Conservation (phyloP, 495 filamentous ascomycete genomes). For the Oleoguttula mirabilis region DNA sequence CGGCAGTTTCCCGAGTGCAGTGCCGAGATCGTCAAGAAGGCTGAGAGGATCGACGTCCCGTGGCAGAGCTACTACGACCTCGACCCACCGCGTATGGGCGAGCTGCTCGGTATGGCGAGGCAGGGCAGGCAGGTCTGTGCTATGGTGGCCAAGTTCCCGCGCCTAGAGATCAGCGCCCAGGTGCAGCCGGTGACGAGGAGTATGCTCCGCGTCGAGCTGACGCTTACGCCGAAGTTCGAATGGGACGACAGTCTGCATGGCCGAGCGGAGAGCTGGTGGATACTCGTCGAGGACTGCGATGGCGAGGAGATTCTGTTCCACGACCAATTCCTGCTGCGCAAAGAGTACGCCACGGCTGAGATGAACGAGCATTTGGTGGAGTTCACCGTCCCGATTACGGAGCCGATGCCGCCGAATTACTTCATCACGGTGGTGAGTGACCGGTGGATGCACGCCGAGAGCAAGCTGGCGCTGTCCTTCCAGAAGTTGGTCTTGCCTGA, state of each 20-base stretch:
- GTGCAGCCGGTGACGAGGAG: constrained; percentile 91
- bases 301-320: constrained; percentile 94
- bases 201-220: constrained; percentile 87
- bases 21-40: constrained; percentile 76
- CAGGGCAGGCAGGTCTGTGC: constrained; percentile 75
- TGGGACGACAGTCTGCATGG: constrained; percentile 92
- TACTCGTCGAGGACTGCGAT: constrained; percentile 92
- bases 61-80: constrained; percentile 92
- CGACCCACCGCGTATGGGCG: constrained; percentile 93
- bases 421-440: constrained; percentile 92
- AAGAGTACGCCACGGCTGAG: constrained; percentile 66
- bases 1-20: constrained; percentile 78
- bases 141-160: constrained; percentile 82
- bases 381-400: constrained; percentile 90
- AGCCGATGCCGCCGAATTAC: constrained; percentile 97
- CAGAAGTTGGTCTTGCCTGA: constrained; percentile 88
- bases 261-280: constrained; percentile 84
- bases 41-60: constrained; percentile 86
- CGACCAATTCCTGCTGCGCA: constrained; percentile 84
- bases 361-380: constrained; percentile 94
- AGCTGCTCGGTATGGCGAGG: constrained; percentile 84
- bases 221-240: constrained; percentile 87
- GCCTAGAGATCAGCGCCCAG: constrained; percentile 81
- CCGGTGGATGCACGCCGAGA: constrained; percentile 96
- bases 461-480: constrained; percentile 85